Evolutionary conservation across 805 yeast genomes (phyloP).

Genomic region (Ogataea angusta): DNA sequence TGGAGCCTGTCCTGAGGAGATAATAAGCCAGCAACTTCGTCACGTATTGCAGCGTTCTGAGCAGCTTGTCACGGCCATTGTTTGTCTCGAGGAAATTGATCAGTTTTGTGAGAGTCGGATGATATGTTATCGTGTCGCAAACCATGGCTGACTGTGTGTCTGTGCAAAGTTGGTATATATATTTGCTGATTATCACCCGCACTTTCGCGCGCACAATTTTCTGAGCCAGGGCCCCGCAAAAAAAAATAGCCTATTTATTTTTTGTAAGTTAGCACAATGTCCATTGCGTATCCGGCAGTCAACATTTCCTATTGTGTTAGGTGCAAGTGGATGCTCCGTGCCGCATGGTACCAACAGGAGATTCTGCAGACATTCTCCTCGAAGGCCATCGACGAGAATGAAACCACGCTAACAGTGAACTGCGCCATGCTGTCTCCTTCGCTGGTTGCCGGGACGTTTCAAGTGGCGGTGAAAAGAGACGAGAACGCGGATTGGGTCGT

Average conservation of each 20-base stretch:
- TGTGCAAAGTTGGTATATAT: constrained; percentile 1
- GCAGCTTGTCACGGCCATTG: constrained; percentile 76
- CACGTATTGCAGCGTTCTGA: constrained; percentile 77
- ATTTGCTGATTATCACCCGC: constrained; percentile 9
- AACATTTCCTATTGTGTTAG: constrained; percentile 72
- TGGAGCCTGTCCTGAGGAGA: constrained; percentile 50
- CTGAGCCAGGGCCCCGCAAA: constrained; percentile 7
- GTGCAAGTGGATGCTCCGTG: constrained; percentile 87
- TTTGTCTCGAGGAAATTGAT: constrained; percentile 59
- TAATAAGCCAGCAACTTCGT: constrained; percentile 69
- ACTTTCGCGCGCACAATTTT: background rate
- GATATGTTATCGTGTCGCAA: constrained; percentile 65
- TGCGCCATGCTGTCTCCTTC: constrained; percentile 52
- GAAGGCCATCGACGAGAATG: constrained; percentile 27
- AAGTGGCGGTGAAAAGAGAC: constrained; percentile 45
- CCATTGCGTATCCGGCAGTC: constrained; percentile 50
- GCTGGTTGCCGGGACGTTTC: constrained; percentile 53
- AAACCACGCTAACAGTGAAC: constrained; percentile 41
- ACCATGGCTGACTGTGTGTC: constrained; percentile 43
- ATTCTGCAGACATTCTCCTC: constrained; percentile 68
- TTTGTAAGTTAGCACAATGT: background rate
- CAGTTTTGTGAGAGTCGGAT: constrained; percentile 64
- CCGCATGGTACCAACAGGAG: constrained; percentile 86
- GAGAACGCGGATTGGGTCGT: constrained; percentile 30
- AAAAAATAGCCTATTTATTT: constrained; percentile 6